Evolutionary conservation across 225 moss, liverwort and hornwort species (phyloP).

Genomic region (Bryoerythrophyllum caledonicum): DNA sequence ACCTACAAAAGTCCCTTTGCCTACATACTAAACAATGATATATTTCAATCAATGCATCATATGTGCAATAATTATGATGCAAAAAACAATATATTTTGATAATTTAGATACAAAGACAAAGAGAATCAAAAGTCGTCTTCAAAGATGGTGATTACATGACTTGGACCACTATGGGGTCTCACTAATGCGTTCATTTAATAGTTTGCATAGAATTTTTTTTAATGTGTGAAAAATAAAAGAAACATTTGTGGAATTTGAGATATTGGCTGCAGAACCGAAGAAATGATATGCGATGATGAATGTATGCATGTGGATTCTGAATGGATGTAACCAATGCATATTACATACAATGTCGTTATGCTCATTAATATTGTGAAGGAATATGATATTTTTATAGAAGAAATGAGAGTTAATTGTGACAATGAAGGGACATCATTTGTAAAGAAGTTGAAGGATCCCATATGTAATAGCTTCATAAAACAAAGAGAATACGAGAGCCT

Average conservation of each 20-base stretch:
- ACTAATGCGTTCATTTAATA: not conserved
- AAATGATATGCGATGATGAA: not conserved
- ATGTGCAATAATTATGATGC: no score
- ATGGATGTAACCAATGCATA: not conserved
- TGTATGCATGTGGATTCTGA: not conserved
- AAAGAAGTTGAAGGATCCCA: not conserved
- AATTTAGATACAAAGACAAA: no score
- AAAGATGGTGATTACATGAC: not conserved
- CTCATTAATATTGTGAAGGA: not conserved
- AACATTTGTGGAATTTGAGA: not conserved
- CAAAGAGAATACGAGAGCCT: not conserved
- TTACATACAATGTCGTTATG: not conserved
- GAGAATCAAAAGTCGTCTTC: not conserved
- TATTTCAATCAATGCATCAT: no score
- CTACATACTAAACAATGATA: no score
- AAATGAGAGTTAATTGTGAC: fast-evolving
- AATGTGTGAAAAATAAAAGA: not conserved
- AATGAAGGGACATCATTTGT: not conserved
- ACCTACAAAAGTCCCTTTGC: no score
- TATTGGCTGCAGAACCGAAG: not conserved
- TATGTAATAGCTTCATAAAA: not conserved
- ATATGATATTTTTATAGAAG: not conserved
- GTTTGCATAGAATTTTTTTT: not conserved
- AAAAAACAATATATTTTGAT: no score
- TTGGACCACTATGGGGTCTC: not conserved